Base-by-base conservation (phyloP, 768 basidiomycete species). In the Steccherinum ochraceum region DNA sequence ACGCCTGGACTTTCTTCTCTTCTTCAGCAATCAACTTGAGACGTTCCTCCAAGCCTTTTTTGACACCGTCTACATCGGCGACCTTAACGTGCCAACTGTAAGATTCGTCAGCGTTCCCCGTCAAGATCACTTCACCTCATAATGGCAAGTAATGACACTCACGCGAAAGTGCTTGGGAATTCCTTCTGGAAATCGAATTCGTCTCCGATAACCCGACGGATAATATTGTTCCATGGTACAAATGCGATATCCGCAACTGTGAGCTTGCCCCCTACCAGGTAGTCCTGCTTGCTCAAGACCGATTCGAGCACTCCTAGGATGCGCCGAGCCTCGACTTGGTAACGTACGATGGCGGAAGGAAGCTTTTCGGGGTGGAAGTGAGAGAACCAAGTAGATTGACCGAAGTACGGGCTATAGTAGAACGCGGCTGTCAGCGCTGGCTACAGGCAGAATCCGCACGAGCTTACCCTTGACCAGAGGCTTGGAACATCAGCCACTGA, bases 401-500 rank as follows among this genome's bases (percentile, higher is more conserved):
- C 57, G 42, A 39, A 58, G 47, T 57, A 57, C 21, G 56, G 53
- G n/a, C 58, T 59, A 56, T 12, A 56, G 4, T 53, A 1, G 7
- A 7, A 21, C 24, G n/a, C n/a, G n/a, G n/a, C n/a, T n/a, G n/a
- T n/a, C n/a, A n/a, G n/a, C n/a, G n/a, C n/a, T n/a, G n/a, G n/a
- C n/a, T n/a, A n/a, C n/a, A n/a, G n/a, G n/a, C n/a, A n/a, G n/a
- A n/a, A n/a, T n/a, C n/a, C n/a, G n/a, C n/a, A n/a, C n/a, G n/a
- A n/a, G n/a, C n/a, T n/a, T n/a, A n/a, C n/a, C 58, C 58, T 50
- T 59, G 58, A 11, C 58, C 58, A 3, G 56, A 57, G 16, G 53
- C 46, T 49, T 59, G 58, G 56, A 72, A 74, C 61, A 71, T 69
- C 40, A 74, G 67, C 73, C 70, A 73, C 53, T 67, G 68, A n/a